These are phyloP conservation scores for Lasiosphaeria ovina DNA, from an alignment of 495 filamentous ascomycete species.

Conservation along the genomic window DNA sequence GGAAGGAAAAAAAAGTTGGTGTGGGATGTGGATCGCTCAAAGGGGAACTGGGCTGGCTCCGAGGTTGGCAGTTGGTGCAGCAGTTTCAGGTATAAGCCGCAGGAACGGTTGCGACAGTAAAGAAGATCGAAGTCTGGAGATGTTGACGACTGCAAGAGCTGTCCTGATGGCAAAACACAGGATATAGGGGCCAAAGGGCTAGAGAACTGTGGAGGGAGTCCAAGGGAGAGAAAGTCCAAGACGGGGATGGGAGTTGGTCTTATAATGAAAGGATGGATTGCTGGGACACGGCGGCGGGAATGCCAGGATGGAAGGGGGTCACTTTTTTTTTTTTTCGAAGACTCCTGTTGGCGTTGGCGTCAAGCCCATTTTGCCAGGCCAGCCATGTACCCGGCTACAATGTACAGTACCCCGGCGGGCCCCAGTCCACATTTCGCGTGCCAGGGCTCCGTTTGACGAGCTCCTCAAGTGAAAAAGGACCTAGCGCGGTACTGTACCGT, in stretches of 20 bases:
- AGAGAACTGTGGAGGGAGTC: slow-evolving; percentile 29
- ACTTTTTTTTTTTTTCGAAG: slow-evolving; percentile 23
- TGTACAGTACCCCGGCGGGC: slow-evolving; percentile 22
- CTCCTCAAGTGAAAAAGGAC: slow-evolving; percentile 8
- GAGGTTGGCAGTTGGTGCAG: not conserved
- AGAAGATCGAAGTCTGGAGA: slow-evolving; percentile 7
- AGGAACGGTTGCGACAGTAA: slow-evolving; percentile 6
- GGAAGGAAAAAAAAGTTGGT: not conserved
- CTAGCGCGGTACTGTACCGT: slow-evolving; percentile 17
- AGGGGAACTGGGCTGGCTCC: not conserved
- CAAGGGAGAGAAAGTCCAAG: slow-evolving; percentile 20
- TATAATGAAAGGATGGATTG: slow-evolving; percentile 34
- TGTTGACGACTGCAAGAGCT: slow-evolving; percentile 10
- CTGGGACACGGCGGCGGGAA: slow-evolving; percentile 26
- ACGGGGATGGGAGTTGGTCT: slow-evolving; percentile 30
- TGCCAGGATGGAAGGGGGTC: slow-evolving; percentile 22
- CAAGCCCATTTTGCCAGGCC: slow-evolving; percentile 22
- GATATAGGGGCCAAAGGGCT: slow-evolving; percentile 18
- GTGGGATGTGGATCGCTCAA: not conserved
- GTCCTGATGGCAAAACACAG: slow-evolving; percentile 14
- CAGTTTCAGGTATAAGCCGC: slow-evolving; percentile 5
- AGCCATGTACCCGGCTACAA: slow-evolving; percentile 22
- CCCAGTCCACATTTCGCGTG: slow-evolving; percentile 18
- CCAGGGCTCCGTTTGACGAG: slow-evolving; percentile 25
- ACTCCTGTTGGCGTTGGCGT: slow-evolving; percentile 25